These are phyloP conservation scores for Solanum aculeatissimum DNA, from an alignment of 305 asterid species.

Conservation along the genomic window DNA sequence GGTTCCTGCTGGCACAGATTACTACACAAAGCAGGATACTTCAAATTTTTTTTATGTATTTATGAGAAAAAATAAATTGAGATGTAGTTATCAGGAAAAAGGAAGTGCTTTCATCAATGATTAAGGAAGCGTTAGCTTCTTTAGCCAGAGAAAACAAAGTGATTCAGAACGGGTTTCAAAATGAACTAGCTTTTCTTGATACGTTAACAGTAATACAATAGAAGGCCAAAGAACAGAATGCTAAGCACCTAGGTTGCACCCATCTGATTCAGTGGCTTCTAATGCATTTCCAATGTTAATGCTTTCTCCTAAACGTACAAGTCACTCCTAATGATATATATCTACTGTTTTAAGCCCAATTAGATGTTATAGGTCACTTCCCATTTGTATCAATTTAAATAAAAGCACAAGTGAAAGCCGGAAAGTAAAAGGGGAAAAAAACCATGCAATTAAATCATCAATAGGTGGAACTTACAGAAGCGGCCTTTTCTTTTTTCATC, in stretches of 20 bases:
- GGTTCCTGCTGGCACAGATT: neutral
- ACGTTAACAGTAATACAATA: neutral
- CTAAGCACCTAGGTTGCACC: neutral
- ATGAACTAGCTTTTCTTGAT: neutral
- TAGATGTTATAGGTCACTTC: neutral
- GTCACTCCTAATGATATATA: neutral
- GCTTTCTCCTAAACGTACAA: neutral
- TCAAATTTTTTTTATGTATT: neutral
- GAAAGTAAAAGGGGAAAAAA: neutral
- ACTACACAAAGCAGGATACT: neutral
- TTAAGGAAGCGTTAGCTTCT: neutral
- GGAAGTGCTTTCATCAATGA: neutral
- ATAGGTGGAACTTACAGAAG: conserved; percentile 63
- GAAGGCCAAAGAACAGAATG: neutral
- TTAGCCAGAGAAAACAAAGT: neutral
- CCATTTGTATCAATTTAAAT: neutral
- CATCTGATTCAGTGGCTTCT: neutral
- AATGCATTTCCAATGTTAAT: neutral
- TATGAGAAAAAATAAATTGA: neutral
- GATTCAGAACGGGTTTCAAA: neutral
- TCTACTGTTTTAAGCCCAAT: neutral
- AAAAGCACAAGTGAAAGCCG: neutral
- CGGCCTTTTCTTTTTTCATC: conserved; percentile 90
- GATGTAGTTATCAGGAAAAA: neutral
- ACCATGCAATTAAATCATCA: neutral